These are phyloP conservation scores for Alternaria consortialis DNA, from an alignment of 2,329 filamentous ascomycete genomes.

Conservation along the genomic window DNA sequence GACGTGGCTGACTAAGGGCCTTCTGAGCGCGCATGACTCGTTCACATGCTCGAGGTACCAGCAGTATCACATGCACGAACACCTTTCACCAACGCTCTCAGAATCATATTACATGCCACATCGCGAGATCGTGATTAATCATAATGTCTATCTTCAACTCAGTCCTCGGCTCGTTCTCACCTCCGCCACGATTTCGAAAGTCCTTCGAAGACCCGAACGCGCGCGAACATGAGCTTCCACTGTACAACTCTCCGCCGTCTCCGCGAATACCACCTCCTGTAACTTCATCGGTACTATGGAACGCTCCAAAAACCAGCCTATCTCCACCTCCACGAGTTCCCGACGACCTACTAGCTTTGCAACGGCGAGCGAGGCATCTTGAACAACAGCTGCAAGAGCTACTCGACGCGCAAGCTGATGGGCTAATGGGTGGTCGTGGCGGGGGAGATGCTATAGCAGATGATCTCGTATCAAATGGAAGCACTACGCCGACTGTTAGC, in stretches of 20 bases:
- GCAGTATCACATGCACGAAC: conserved; percentile 28
- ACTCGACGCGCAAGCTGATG: conserved; percentile 69
- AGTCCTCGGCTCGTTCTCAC: conserved; percentile 48
- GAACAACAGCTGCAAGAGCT: conserved; percentile 66
- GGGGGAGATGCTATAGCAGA: conserved; percentile 48
- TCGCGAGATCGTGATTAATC: conserved; percentile 1
- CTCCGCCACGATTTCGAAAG: conserved; percentile 43
- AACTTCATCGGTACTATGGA: conserved; percentile 47
- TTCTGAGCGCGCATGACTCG: conserved; percentile 37
- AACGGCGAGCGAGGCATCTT: conserved; percentile 63
- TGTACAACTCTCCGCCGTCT: conserved; percentile 43
- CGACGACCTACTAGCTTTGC: conserved; percentile 59
- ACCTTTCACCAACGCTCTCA: conserved; percentile 7
- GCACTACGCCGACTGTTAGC: conserved; percentile 59
- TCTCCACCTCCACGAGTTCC: conserved; percentile 42
- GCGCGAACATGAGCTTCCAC: conserved; percentile 46
- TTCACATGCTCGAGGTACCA: conserved; percentile 39
- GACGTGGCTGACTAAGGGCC: conserved; percentile 32
- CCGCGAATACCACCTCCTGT: conserved; percentile 48
- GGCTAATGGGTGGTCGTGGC: conserved; percentile 60
- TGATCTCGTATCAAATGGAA: conserved; percentile 59
- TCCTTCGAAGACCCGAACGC: conserved; percentile 50
- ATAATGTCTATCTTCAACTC: conserved; percentile 49
- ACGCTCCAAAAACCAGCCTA: conserved; percentile 32
- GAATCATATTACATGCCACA: not conserved